phyloP scores from a whole-genome alignment of 2,329 filamentous ascomycete genomes.

The Arthroderma sp. region DNA sequence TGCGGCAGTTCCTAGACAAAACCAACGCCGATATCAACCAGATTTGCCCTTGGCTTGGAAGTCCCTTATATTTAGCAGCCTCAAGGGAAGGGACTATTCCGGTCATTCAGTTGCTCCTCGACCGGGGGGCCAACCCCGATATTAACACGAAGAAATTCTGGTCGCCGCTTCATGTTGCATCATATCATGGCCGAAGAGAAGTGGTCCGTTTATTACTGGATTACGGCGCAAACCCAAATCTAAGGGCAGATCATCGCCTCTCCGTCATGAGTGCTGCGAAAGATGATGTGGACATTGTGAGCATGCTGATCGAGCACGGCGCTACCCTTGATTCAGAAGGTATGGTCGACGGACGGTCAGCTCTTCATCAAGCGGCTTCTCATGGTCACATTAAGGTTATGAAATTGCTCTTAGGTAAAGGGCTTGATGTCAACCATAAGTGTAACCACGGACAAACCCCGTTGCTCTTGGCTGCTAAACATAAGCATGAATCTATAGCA shows the following conservation, averaged over 20 bases:
- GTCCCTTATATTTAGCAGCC: too few species aligned
- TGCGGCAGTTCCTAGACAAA: too few species aligned
- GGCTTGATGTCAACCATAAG: neutral
- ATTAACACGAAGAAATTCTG: neutral
- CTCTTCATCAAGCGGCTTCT: neutral
- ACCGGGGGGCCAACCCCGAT: neutral
- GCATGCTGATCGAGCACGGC: too few species aligned
- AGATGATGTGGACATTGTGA: neutral
- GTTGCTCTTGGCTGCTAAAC: neutral
- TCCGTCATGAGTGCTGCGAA: neutral
- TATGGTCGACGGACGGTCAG: too few species aligned
- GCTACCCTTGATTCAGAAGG: too few species aligned
- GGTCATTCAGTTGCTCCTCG: neutral
- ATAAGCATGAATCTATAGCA: neutral
- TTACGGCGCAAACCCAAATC: neutral
- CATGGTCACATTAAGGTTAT: neutral
- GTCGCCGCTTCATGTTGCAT: neutral
- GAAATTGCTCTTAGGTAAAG: neutral
- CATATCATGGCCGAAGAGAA: neutral
- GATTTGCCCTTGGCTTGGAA: too few species aligned
- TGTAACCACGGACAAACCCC: neutral
- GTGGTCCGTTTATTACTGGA: neutral
- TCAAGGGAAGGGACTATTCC: neutral
- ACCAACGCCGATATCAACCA: too few species aligned
- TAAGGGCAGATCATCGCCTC: neutral